These are phyloP conservation scores for Rhodosorus marinus DNA, from an alignment of 23 red algal species.

Conservation along the genomic window DNA sequence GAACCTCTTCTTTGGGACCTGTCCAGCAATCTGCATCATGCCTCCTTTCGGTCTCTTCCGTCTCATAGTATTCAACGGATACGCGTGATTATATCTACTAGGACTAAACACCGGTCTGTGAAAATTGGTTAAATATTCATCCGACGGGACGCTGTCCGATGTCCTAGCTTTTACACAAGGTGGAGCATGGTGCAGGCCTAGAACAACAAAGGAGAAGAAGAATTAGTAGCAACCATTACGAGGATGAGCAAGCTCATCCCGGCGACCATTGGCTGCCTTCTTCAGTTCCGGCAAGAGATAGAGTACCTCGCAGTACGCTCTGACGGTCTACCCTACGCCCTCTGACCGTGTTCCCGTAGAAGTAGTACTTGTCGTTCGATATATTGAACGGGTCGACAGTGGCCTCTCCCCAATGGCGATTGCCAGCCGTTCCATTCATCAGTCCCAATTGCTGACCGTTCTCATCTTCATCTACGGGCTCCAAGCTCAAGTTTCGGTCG, in stretches of 20 bases:
- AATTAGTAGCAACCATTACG: too few relatives aligned
- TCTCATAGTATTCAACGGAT: conserved; percentile 17
- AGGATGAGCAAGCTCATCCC: too few relatives aligned
- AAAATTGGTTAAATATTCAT: conserved; percentile 19
- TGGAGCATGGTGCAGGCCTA: conserved; percentile 37
- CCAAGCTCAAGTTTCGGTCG: conserved; percentile 35
- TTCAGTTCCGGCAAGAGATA: too few relatives aligned
- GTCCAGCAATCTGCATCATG: conserved; percentile 50
- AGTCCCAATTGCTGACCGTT: too few relatives aligned
- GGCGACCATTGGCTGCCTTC: too few relatives aligned
- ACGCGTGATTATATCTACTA: conserved; percentile 1
- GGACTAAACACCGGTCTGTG: conserved; percentile 17
- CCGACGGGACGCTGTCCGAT: conserved; percentile 1
- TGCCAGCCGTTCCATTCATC: too few relatives aligned
- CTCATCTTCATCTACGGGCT: too few relatives aligned
- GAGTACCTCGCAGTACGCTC: conserved; percentile 25
- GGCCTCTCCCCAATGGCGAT: too few relatives aligned
- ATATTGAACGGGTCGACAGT: conserved; percentile 37
- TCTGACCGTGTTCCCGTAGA: conserved; percentile 8
- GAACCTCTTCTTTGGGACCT: conserved; percentile 61
- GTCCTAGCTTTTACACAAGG: conserved; percentile 40
- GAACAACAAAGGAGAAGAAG: too few relatives aligned
- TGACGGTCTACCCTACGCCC: conserved; percentile 22
- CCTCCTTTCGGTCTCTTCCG: conserved; percentile 48
- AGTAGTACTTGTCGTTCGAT: conserved; percentile 53